Evolutionary conservation across 2,329 filamentous ascomycete species (phyloP), one percentile per base, ranked within the genome.

Genomic region (Lasiodiplodia citricola): DNA sequence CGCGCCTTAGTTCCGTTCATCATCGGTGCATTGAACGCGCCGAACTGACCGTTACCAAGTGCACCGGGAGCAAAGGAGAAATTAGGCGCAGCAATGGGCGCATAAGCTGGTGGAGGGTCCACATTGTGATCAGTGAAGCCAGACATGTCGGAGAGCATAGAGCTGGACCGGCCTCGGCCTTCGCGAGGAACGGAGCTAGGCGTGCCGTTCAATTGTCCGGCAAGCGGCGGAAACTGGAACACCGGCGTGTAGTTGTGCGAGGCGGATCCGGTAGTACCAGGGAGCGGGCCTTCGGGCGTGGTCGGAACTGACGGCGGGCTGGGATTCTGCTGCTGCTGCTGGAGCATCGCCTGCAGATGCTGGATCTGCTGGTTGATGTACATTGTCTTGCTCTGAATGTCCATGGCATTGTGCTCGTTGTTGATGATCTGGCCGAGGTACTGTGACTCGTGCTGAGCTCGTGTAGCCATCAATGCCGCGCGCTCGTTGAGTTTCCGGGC

Each of bases 281-380:
- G 86, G 16, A 89, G 78, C 38, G 84, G 83, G 35, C 86, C 86
- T 77, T 90, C 88, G n/a, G 88, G 88, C n/a, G 87, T 89, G 0
- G 80, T 80, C 38, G 83, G 83, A 51, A 82, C 79, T 31, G 81
- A 81, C 74, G 75, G 72, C 55, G 74, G 72, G 60, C 77, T 75
- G 31, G 78, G 75, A 14, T 64, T 64, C 60, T 64, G 60, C 60
- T 72, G 71, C 25, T 25, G 25, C 69, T 82, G 78, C 72, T 82
- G 79, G 52, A 80, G 77, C 21, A 81, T 74, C 28, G 77, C 75
- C 68, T 84, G 82, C 60, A 78, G 76, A 37, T 80, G 78, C 68
- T 78, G 75, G 35, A 77, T 75, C 18, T 77, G 78, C 70, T 79
- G 75, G 68, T 78, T 67, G 66, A 79, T 74, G 37, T 80, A 78